Conservation (phyloP, 441 rosid species). For the Gossypium schwendimanii region DNA sequence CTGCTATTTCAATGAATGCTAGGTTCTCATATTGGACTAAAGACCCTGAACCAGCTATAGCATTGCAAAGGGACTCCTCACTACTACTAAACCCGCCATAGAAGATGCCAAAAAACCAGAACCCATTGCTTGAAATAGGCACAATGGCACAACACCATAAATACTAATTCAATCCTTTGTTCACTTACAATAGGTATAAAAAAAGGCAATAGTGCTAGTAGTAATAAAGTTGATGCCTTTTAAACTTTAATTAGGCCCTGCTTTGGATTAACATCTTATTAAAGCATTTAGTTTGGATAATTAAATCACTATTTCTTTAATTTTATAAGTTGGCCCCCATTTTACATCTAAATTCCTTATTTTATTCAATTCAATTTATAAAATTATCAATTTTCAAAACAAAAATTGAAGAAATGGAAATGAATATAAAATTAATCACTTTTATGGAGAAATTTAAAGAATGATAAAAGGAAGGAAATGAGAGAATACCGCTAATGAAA, state of each 20-base stretch:
- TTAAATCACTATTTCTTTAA: neutral
- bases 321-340: neutral
- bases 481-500: slow-evolving; percentile 15
- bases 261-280: neutral
- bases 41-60: neutral
- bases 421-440: neutral
- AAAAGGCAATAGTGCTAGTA: neutral
- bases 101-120: neutral
- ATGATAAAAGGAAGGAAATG: neutral
- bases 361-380: neutral
- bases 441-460: neutral
- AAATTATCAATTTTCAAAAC: neutral
- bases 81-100: neutral
- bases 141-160: neutral
- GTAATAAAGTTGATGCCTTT: neutral
- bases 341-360: neutral
- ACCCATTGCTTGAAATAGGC: neutral
- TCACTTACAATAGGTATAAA: neutral
- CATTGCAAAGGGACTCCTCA: neutral
- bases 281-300: neutral
- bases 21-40: neutral
- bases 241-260: neutral
- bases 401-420: neutral
- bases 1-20: neutral
- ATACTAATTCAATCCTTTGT: neutral